Conservation (phyloP, 2,329 filamentous ascomycete genomes). For the Byssothecium circinans region DNA sequence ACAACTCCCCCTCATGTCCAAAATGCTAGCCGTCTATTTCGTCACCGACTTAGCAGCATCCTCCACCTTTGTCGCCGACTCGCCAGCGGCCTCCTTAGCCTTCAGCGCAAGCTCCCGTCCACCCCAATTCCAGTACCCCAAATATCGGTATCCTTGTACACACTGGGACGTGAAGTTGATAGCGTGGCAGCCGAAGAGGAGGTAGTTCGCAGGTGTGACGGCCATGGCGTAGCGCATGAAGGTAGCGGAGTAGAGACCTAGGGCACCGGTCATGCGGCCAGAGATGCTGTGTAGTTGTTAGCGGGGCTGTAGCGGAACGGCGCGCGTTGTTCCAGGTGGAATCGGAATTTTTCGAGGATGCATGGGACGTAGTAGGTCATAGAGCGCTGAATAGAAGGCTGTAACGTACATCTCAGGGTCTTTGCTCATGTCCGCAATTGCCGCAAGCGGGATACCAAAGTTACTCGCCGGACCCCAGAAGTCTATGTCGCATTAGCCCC, state of each 20-base stretch:
- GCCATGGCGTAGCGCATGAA: conserved; percentile 70
- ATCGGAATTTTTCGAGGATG: background rate
- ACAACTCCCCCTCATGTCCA: background rate
- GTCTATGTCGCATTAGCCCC: conserved; percentile 38
- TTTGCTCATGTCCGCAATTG: conserved; percentile 57
- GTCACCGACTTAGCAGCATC: conserved; percentile 7
- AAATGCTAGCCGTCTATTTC: background rate
- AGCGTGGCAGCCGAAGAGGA: conserved; percentile 68
- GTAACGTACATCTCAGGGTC: conserved; percentile 54
- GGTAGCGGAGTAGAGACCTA: conserved; percentile 62
- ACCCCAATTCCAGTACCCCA: conserved; percentile 61
- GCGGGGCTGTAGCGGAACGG: background rate
- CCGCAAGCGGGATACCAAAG: conserved; percentile 58
- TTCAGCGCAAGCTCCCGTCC: conserved; percentile 47
- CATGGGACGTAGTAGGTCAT: background rate
- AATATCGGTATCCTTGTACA: conserved; percentile 63
- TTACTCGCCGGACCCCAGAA: conserved; percentile 57
- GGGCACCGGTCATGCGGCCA: conserved; percentile 63
- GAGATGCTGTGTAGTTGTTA: conserved; percentile 57
- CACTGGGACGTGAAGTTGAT: conserved; percentile 65
- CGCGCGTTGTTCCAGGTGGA: background rate
- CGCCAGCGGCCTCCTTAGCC: conserved; percentile 42
- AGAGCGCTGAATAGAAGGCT: background rate
- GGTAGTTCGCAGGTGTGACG: conserved; percentile 65
- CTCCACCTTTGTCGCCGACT: conserved; percentile 25